A percentile compares a stretch with the other conserved stretches of the same genome.
Evolutionary conservation across 2,329 filamentous ascomycete species (phyloP).

Genomic region (Penicillium sp.): DNA sequence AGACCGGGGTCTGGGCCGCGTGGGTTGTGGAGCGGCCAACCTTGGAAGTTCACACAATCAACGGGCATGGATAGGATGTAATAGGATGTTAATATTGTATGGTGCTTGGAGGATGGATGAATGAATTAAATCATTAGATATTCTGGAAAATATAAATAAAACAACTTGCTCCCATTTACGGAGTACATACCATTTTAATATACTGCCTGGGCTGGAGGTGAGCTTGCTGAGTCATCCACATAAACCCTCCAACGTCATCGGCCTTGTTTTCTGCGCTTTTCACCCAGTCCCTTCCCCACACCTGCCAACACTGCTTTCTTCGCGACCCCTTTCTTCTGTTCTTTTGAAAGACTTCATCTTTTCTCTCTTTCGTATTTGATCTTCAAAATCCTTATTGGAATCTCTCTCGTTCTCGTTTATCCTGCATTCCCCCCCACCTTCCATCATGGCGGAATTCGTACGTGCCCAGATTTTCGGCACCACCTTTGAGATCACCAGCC

Average conservation of each 20-base stretch:
- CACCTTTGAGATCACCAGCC: constrained; percentile 98
- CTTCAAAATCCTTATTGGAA: constrained; percentile 5
- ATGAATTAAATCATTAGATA: not conserved
- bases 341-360: not conserved
- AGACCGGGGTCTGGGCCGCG: constrained; percentile 8
- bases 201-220: not conserved
- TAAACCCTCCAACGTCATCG: constrained; percentile 28
- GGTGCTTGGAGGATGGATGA: no score
- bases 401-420: constrained; percentile 9
- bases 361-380: not conserved
- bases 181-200: not conserved
- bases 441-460: constrained; percentile 95
- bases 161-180: not conserved
- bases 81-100: not conserved
- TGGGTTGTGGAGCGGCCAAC: constrained; percentile 2
- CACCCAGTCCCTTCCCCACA: constrained; percentile 27
- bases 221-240: constrained; percentile 14
- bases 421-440: not conserved
- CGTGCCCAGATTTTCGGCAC: constrained; percentile 98
- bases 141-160: not conserved
- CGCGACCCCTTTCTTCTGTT: constrained; percentile 11
- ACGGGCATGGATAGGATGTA: not conserved
- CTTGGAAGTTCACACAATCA: not conserved
- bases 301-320: constrained; percentile 14
- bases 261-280: constrained; percentile 23